Evolutionary conservation across 192 early-diverging fungal species (phyloP).

Genomic region (Coemansia sp.): DNA sequence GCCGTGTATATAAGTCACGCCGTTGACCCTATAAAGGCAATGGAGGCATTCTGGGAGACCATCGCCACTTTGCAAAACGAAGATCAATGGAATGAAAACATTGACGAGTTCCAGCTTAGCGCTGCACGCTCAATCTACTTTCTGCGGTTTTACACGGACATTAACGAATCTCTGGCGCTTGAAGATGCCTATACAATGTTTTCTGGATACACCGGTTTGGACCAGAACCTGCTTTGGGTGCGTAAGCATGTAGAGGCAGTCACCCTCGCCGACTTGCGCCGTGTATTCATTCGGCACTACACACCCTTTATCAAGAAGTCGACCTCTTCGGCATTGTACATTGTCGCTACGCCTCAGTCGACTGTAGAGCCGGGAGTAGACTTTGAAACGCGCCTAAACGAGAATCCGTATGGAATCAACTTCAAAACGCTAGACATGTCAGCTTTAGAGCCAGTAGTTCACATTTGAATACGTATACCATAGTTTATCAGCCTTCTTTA

Average conservation of each 20-base stretch:
- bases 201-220: constrained; percentile 29
- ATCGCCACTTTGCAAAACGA: constrained; percentile 22
- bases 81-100: constrained; percentile 23
- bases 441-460: constrained; percentile 27
- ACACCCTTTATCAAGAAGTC: constrained; percentile 29
- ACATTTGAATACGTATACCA: not conserved
- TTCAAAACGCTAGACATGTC: constrained; percentile 30
- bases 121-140: constrained; percentile 32
- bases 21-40: constrained; percentile 36
- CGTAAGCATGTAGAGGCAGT: constrained; percentile 34
- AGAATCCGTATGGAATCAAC: constrained; percentile 29
- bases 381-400: constrained; percentile 18
- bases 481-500: not conserved
- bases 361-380: constrained; percentile 10
- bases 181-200: constrained; percentile 35
- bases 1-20: constrained; percentile 50
- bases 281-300: constrained; percentile 27
- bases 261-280: constrained; percentile 28
- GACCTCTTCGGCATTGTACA: constrained; percentile 17
- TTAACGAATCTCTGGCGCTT: constrained; percentile 16
- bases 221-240: constrained; percentile 39
- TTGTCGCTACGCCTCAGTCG: constrained; percentile 36
- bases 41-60: constrained; percentile 41
- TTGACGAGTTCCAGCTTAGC: constrained; percentile 44
- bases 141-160: constrained; percentile 19